These are phyloP conservation scores for Willaertia magna DNA, from an alignment of 208 protist genomes.

Conservation along the genomic window DNA sequence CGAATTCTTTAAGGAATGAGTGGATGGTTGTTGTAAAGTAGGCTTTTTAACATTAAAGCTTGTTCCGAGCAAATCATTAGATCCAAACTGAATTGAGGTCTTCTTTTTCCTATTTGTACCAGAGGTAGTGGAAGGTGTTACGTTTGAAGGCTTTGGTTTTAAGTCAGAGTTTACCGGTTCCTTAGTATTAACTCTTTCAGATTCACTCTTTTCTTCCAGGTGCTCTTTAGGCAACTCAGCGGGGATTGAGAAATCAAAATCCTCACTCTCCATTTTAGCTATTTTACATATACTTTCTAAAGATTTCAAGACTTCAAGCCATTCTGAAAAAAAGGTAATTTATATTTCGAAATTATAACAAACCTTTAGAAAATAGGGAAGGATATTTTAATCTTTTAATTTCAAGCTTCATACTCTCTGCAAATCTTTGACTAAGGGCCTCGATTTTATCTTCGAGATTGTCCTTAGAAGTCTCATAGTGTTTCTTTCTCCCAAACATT, in stretches of 20 bases:
- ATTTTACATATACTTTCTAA: neutral
- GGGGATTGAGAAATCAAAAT: neutral
- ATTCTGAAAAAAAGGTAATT: neutral
- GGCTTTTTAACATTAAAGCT: neutral
- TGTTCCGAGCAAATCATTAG: neutral
- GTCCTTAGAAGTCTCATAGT: neutral
- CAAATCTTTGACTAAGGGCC: neutral
- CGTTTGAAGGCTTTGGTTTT: neutral
- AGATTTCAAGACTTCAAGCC: neutral
- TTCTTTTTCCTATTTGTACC: neutral
- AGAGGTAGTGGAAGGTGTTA: neutral
- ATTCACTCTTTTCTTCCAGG: too few relatives aligned
- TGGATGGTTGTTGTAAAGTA: neutral
- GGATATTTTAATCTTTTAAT: neutral
- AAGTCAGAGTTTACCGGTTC: neutral
- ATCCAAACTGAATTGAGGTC: neutral
- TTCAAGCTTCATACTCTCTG: neutral
- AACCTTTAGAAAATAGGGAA: neutral
- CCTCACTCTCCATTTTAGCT: neutral
- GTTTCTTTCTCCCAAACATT: neutral
- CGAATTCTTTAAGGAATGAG: neutral
- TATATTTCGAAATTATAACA: neutral
- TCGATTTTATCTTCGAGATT: neutral
- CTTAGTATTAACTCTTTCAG: neutral
- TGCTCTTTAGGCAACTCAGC: neutral